A percentile compares a stretch with the other conserved stretches of the same genome.
phyloP scores from a whole-genome alignment of 1,284 basidiomycete species.

The Thecaphora frezii region DNA sequence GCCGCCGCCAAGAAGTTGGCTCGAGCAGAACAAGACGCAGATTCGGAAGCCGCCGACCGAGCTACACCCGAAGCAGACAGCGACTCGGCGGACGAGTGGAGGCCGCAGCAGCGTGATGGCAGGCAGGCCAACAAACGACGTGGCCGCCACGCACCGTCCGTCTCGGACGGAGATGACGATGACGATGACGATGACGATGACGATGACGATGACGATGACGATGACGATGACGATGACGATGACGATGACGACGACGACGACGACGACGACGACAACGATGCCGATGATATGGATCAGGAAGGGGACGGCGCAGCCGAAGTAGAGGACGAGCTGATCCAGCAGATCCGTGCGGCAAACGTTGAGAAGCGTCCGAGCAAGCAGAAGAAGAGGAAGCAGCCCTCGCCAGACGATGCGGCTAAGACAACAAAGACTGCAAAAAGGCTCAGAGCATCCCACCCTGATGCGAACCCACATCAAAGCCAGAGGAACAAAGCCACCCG shows the following conservation, averaged over 20 bases:
- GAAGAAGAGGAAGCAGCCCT: conserved; percentile 3
- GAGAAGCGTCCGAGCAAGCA: conserved; percentile 1
- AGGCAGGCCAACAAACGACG: conserved; percentile 8
- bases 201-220: conserved; percentile 2
- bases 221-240: not conserved
- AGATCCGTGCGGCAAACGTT: not conserved
- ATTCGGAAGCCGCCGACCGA: no score
- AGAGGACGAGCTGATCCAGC: conserved; percentile 1
- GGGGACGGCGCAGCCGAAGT: not conserved
- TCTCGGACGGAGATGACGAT: conserved; percentile 16
- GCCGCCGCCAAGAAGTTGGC: not conserved
- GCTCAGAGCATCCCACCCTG: no score
- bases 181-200: not conserved
- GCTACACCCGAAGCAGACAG: conserved; percentile 8
- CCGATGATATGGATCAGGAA: conserved; percentile 4
- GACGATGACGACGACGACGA: conserved; percentile 5
- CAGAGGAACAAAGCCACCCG: not conserved
- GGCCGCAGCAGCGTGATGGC: conserved; percentile 17
- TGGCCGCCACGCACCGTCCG: not conserved
- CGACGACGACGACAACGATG: not conserved
- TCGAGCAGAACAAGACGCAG: conserved; percentile 2
- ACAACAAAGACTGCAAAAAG: no score
- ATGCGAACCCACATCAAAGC: no score
- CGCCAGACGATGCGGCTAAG: no score
- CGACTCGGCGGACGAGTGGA: conserved; percentile 35